Evolutionary conservation across 495 filamentous ascomycete genomes (phyloP), one percentile per base, ranked within the genome.

Genomic region (Tricharina praecox): DNA sequence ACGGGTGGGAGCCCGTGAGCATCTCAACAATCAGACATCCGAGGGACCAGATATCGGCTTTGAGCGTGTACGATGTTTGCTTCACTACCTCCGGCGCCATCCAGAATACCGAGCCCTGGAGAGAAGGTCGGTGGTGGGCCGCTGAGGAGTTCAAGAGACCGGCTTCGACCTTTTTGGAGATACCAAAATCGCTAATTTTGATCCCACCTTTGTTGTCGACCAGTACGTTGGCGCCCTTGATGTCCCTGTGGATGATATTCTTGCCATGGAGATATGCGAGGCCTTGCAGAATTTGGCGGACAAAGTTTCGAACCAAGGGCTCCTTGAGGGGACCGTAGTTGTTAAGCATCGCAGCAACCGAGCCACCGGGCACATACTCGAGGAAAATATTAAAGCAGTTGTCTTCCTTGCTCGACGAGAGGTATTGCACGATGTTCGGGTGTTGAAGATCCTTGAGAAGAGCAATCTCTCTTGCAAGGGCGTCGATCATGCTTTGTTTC

Each of bases 171-270:
- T 87, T 93, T 71, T 99, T 99, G 49, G 83, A 92, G 62, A 99
- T 96, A 64, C 90, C 90, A 56, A 99, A 99, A 69, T 99, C 90
- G 16, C 88, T 95, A 46, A 99, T 99, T 66, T 99, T 99, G 69
- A 99, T 92, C 35, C 85, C 85, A 34, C 90, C 90, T 63, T 96
- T 95, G 69, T 95, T 96, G 66, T 99, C 90, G 41, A 99, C 90
- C 18, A 99, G 81, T 52, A 99, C 88, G 61, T 99, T 99, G 61
- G 88, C 88, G 43, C 88, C 88, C 67, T 96, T 96, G 72, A 96
- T 95, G 65, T 99, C 90, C 46, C 90, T 82, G 63, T 99, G 90
- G 58, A 99, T 96, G 63, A 99, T 96, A 56, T 93, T 87, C 45
- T 78, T 75, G 62, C 80, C 82, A 62, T 99, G 90, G 16, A 99